Evolutionary conservation across 106 monocot species (phyloP).

Genomic region (Dactylorhiza incarnata): DNA sequence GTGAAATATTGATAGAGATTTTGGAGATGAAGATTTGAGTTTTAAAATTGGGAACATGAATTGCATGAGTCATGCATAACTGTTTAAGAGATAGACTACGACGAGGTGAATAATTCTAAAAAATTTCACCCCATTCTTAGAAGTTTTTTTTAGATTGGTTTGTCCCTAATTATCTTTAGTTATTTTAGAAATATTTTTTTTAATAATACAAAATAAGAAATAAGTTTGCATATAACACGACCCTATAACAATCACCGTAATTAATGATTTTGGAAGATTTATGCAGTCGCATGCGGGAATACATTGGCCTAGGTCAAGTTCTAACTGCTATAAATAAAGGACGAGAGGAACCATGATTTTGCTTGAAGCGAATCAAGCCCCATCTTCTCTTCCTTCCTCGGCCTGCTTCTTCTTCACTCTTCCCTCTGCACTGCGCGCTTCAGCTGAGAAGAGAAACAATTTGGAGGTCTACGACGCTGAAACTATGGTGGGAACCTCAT

Average conservation of each 20-base stretch:
- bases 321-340: conserved; percentile 25
- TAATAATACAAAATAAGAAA: neutral
- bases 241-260: too few relatives aligned
- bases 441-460: neutral
- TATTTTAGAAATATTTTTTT: neutral
- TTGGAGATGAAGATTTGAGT: neutral
- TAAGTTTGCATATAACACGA: too few relatives aligned
- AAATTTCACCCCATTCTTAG: neutral
- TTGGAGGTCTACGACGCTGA: neutral
- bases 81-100: neutral
- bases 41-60: neutral
- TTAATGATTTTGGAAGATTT: too few relatives aligned
- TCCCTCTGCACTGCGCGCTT: neutral
- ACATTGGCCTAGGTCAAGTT: neutral
- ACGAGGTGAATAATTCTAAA: neutral
- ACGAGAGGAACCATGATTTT: neutral
- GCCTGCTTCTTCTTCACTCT: neutral
- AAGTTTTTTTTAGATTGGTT: neutral
- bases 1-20: neutral
- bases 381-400: neutral
- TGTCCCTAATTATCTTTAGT: neutral
- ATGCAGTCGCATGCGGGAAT: neutral
- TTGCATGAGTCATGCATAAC: neutral
- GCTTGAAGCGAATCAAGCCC: conserved; percentile 29
- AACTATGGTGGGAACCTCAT: conserved; percentile 37